phyloP scores from a whole-genome alignment of 352 stramenopile species.

The Pythium rishiriense region DNA sequence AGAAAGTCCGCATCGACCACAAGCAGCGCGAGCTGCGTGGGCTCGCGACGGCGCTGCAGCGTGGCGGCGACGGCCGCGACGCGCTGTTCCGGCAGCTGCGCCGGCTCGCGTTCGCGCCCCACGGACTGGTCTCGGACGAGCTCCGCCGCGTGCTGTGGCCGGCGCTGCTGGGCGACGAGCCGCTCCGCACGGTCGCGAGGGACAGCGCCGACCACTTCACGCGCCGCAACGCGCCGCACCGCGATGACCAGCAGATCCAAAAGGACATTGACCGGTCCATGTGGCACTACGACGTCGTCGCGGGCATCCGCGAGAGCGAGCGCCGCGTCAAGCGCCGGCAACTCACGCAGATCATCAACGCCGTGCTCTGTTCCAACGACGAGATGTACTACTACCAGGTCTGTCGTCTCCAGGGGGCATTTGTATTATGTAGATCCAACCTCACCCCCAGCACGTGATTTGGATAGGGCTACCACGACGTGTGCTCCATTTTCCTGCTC shows the following conservation, averaged over 20 bases:
- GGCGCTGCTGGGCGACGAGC: slow-evolving; percentile 39
- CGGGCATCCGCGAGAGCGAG: slow-evolving; percentile 60
- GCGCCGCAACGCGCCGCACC: slow-evolving; percentile 31
- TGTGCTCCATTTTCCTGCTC: slow-evolving; percentile 84
- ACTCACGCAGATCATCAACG: slow-evolving; percentile 64
- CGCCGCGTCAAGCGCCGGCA: slow-evolving; percentile 55
- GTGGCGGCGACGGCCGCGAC: slow-evolving; percentile 14
- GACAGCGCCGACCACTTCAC: slow-evolving; percentile 21
- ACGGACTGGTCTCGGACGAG: slow-evolving; percentile 57
- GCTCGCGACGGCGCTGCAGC: slow-evolving; percentile 31
- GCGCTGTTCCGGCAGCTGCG: slow-evolving; percentile 54
- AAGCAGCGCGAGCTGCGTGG: slow-evolving; percentile 60
- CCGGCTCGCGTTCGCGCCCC: slow-evolving; percentile 53
- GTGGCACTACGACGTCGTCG: slow-evolving; percentile 78
- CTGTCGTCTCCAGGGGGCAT: neutral
- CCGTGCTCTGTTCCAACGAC: slow-evolving; percentile 43
- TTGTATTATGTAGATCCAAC: too few species aligned
- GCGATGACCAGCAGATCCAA: slow-evolving; percentile 70
- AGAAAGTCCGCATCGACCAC: slow-evolving; percentile 41
- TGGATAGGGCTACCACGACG: slow-evolving; percentile 90
- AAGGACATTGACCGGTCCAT: slow-evolving; percentile 88
- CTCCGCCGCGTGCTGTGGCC: slow-evolving; percentile 67
- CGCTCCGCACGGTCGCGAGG: slow-evolving; percentile 9
- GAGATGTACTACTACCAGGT: slow-evolving; percentile 84
- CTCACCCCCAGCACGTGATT: neutral